These are phyloP conservation scores for Phytophthora chlamydospora DNA, from an alignment of 352 stramenopile species.

Conservation along the genomic window DNA sequence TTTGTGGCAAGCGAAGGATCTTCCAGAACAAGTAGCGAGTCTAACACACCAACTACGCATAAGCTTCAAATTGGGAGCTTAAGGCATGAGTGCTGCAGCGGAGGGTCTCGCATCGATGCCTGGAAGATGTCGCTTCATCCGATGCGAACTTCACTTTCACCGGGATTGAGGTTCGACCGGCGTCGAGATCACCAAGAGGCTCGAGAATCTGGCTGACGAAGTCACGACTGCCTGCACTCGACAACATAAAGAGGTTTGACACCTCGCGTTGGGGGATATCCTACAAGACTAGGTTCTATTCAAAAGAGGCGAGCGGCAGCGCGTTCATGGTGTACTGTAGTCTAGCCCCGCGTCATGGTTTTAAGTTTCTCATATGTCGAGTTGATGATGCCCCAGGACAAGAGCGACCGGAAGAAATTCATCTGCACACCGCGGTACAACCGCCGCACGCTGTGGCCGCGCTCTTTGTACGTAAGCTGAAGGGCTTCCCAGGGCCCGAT, in stretches of 20 bases:
- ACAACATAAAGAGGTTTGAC: background rate
- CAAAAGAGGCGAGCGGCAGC: background rate
- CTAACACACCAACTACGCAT: no score
- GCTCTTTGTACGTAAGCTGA: conserved; percentile 74
- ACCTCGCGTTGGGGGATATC: background rate
- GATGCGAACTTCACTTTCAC: conserved; percentile 1
- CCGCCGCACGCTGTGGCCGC: conserved; percentile 55
- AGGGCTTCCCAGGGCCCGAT: conserved; percentile 64
- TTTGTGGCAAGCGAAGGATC: no score
- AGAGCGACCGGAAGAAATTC: conserved; percentile 87
- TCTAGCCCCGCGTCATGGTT: conserved; percentile 52
- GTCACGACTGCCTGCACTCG: no score
- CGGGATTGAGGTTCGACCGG: background rate
- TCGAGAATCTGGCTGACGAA: background rate
- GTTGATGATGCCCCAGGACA: conserved; percentile 93
- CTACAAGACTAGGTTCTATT: conserved; percentile 18
- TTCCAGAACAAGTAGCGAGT: no score
- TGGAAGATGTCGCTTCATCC: background rate
- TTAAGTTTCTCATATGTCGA: conserved; percentile 90
- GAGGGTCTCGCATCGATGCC: no score
- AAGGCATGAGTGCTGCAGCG: no score
- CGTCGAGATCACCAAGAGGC: background rate
- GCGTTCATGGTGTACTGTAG: background rate
- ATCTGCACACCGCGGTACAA: conserved; percentile 89
- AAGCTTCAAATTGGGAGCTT: no score